phyloP scores from a whole-genome alignment of 2,329 filamentous ascomycete genomes.

The Aspergillus fischeri region DNA sequence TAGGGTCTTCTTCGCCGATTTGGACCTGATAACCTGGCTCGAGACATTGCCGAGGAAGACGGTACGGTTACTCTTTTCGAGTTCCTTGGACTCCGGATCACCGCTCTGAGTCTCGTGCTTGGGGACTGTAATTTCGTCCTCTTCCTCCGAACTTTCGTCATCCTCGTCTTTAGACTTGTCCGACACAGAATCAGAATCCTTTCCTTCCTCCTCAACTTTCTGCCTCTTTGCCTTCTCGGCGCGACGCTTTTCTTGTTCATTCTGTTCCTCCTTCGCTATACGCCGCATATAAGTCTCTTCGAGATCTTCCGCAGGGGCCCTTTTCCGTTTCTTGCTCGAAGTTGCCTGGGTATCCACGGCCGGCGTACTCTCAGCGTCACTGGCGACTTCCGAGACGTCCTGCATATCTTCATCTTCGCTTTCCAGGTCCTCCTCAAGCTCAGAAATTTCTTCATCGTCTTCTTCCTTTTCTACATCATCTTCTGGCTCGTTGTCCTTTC shows the following conservation, averaged over 20 bases:
- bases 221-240: slow-evolving; percentile 36
- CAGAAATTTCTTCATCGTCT: slow-evolving; percentile 23
- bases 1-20: slow-evolving; percentile 72
- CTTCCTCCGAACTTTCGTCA: slow-evolving; percentile 32
- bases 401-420: slow-evolving; percentile 38
- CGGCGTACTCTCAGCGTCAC: slow-evolving; percentile 49
- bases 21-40: slow-evolving; percentile 74
- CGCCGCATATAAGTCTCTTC: slow-evolving; percentile 44
- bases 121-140: slow-evolving; percentile 24
- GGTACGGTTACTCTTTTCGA: slow-evolving; percentile 84
- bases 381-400: slow-evolving; percentile 41
- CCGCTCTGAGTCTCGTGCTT: slow-evolving; percentile 38
- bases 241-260: slow-evolving; percentile 32
- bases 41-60: slow-evolving; percentile 93
- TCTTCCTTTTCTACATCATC: slow-evolving; percentile 21
- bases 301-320: slow-evolving; percentile 46
- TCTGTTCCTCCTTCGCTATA: slow-evolving; percentile 40
- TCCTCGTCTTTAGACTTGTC: slow-evolving; percentile 25
- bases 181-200: slow-evolving; percentile 48
- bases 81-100: slow-evolving; percentile 47
- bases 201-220: slow-evolving; percentile 43
- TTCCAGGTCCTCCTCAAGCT: slow-evolving; percentile 24
- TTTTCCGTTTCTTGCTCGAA: slow-evolving; percentile 50
- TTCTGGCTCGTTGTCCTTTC: slow-evolving; percentile 15
- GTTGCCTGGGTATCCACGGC: slow-evolving; percentile 15